A percentile compares a stretch with the other conserved stretches of the same genome.
Conservation (phyloP, 805 yeast species). For the Schwanniomyces vanrijiae region DNA sequence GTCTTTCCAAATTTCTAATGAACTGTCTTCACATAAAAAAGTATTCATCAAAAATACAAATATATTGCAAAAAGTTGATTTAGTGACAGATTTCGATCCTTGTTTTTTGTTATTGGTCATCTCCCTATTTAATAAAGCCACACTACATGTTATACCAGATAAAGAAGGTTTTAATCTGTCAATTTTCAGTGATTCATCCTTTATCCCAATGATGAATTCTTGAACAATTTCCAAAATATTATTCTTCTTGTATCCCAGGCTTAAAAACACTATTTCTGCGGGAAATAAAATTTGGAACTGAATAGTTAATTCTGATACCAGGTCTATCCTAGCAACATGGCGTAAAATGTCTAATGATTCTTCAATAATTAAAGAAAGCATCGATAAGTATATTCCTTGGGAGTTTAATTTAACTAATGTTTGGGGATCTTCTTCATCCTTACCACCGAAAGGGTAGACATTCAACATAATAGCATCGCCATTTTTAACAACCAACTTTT, state of each 20-base stretch:
- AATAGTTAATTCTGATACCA: constrained; percentile 7
- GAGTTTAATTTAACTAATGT: constrained; percentile 15
- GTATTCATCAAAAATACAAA: constrained; percentile 19
- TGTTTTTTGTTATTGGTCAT: constrained; percentile 17
- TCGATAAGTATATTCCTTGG: constrained; percentile 27
- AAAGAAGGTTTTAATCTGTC: constrained; percentile 12
- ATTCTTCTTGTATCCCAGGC: constrained; percentile 14
- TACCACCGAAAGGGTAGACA: background rate
- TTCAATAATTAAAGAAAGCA: constrained; percentile 31
- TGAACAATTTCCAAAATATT: constrained; percentile 11
- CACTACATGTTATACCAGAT: constrained; percentile 15
- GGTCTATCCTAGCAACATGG: constrained; percentile 3
- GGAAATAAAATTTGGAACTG: constrained; percentile 25
- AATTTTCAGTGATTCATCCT: background rate
- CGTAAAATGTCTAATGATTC: constrained; percentile 26
- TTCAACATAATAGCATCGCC: constrained; percentile 10
- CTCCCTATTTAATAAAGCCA: constrained; percentile 23
- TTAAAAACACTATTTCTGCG: constrained; percentile 14
- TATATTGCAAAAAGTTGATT: constrained; percentile 15
- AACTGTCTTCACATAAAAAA: constrained; percentile 11
- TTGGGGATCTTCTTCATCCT: constrained; percentile 12
- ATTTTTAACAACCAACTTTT: constrained; percentile 13
- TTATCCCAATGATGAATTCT: constrained; percentile 8
- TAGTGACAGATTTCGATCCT: constrained; percentile 13
- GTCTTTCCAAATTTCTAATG: constrained; percentile 33